These are phyloP conservation scores for Hyaloscypha bicolor DNA, from an alignment of 495 filamentous ascomycete species.

Conservation along the genomic window DNA sequence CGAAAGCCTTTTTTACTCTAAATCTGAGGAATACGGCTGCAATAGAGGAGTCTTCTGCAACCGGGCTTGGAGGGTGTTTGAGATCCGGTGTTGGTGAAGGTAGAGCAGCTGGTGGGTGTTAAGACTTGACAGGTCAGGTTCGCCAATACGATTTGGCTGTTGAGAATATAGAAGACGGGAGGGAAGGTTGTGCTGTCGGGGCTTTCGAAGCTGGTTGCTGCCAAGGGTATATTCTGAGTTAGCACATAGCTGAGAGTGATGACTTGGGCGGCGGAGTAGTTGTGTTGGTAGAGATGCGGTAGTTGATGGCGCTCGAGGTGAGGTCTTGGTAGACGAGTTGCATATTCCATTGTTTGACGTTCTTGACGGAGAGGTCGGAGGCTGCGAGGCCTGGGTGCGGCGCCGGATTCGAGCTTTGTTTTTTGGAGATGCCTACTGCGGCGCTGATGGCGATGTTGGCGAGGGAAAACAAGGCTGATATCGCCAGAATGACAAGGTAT, in stretches of 20 bases:
- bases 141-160: not conserved
- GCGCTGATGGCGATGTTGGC: not conserved
- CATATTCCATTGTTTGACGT: slow-evolving; percentile 7
- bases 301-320: not conserved
- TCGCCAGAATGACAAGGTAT: not conserved
- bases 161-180: slow-evolving; percentile 7
- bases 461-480: not conserved
- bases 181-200: slow-evolving; percentile 1
- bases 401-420: not conserved
- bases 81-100: not conserved
- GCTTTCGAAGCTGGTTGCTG: not conserved
- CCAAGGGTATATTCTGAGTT: not conserved
- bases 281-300: slow-evolving; percentile 1
- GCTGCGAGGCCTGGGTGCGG: not conserved
- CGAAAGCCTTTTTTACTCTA: slow-evolving; percentile 3
- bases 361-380: not conserved
- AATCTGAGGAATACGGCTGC: not conserved
- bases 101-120: not conserved
- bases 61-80: not conserved
- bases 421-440: not conserved
- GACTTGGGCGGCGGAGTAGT: not conserved
- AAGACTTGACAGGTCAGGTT: slow-evolving; percentile 6
- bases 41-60: slow-evolving; percentile 6
- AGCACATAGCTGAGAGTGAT: not conserved
- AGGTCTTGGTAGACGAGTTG: not conserved